phyloP scores from a whole-genome alignment of 2,329 filamentous ascomycete genomes.

The Colletotrichum euphorbiae region DNA sequence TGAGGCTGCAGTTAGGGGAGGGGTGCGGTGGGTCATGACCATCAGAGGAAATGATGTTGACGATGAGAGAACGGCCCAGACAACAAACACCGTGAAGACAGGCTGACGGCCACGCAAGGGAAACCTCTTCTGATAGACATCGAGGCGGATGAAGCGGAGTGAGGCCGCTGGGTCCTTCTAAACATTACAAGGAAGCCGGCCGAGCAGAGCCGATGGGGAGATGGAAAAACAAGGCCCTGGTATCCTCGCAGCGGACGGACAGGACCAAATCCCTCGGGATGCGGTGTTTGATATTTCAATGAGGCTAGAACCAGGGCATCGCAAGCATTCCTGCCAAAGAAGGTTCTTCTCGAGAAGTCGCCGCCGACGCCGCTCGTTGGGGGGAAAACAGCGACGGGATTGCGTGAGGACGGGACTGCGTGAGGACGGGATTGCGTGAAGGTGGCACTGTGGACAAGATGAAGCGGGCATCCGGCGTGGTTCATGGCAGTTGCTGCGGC shows the following conservation, averaged over 20 bases:
- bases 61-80: neutral
- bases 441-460: constrained; percentile 5
- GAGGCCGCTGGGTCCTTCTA: neutral
- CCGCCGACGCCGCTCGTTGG: neutral
- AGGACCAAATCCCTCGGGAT: constrained; percentile 16
- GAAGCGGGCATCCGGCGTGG: constrained; percentile 7
- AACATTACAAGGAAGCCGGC: neutral
- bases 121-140: neutral
- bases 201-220: neutral
- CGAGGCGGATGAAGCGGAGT: neutral
- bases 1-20: neutral
- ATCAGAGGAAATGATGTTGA: constrained; percentile 9
- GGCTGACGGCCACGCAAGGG: neutral
- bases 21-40: neutral
- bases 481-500: constrained; percentile 14
- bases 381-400: neutral
- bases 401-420: neutral
- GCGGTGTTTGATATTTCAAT: constrained; percentile 5
- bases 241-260: constrained; percentile 1
- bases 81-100: constrained; percentile 4
- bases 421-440: neutral
- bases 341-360: neutral
- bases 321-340: neutral
- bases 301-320: neutral
- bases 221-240: neutral